A percentile compares a stretch with the other conserved stretches of the same genome.
These are phyloP conservation scores for Dactylonectria estremocensis DNA, from an alignment of 2,329 filamentous ascomycete genomes.

Conservation along the genomic window DNA sequence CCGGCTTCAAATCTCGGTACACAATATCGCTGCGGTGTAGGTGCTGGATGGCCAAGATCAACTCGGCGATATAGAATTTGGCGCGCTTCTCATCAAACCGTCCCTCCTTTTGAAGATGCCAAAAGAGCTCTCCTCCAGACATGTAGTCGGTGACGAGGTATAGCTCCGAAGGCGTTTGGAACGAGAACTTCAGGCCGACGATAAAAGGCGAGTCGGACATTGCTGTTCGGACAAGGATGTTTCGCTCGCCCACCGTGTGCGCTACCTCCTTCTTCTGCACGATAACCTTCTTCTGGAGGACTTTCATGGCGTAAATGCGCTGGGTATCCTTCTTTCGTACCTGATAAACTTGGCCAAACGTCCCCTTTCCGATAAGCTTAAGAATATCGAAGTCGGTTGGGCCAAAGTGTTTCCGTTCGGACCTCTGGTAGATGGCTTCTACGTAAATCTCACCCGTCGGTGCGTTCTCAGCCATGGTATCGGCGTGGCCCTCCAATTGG, in stretches of 20 bases:
- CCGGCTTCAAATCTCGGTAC: conserved; percentile 96
- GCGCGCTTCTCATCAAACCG: conserved; percentile 94
- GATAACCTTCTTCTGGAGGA: conserved; percentile 99
- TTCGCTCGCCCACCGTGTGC: conserved; percentile 96
- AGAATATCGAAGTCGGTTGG: conserved; percentile 97
- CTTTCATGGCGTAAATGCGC: conserved; percentile 99
- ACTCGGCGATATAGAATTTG: conserved; percentile 98
- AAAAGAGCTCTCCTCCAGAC: conserved; percentile 98
- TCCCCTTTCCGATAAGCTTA: conserved; percentile 97
- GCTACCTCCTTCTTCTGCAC: conserved; percentile 99
- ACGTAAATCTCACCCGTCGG: conserved; percentile 92
- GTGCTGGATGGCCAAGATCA: conserved; percentile 95
- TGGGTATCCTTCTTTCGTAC: conserved; percentile 97
- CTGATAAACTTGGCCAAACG: conserved; percentile 98
- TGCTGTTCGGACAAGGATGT: conserved; percentile 96
- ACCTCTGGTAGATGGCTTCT: conserved; percentile 87
- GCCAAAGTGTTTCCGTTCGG: conserved; percentile 91
- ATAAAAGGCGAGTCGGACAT: conserved; percentile 98
- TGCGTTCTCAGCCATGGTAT: conserved; percentile 79
- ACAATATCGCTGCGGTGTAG: conserved; percentile 98
- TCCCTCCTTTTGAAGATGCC: conserved; percentile 97
- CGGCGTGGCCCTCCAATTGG: conserved; percentile 80
- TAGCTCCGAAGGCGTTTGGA: conserved; percentile 96
- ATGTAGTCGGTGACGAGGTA: conserved; percentile 99
- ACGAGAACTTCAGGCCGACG: conserved; percentile 97